phyloP scores from a whole-genome alignment of 164 flowering plant species.

The Piper longum region DNA sequence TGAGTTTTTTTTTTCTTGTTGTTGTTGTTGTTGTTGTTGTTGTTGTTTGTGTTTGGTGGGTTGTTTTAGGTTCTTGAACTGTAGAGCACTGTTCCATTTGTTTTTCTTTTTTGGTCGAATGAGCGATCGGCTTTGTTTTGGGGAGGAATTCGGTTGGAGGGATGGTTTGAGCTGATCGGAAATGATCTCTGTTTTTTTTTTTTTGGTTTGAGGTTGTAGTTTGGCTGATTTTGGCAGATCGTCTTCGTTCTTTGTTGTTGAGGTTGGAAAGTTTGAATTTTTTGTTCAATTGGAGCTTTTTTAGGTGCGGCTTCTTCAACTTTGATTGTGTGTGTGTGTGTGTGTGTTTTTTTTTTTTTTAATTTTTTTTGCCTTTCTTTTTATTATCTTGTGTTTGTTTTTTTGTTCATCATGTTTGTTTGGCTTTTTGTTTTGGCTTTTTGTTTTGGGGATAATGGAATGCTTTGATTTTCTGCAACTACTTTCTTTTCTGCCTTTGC shows the following conservation, averaged over 20 bases:
- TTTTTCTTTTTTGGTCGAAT: not conserved
- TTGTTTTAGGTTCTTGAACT: too few relatives aligned
- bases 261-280: not conserved
- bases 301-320: too few relatives aligned
- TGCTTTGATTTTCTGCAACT: not conserved
- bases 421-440: too few relatives aligned
- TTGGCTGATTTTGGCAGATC: not conserved
- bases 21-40: constrained; percentile 3
- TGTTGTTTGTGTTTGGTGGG: not conserved
- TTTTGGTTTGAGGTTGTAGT: not conserved
- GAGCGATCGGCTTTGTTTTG: not conserved
- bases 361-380: not conserved
- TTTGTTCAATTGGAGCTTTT: not conserved
- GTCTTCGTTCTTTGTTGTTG: constrained; percentile 1
- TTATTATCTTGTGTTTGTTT: not conserved
- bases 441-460: too few relatives aligned
- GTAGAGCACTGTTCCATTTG: too few relatives aligned
- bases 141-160: not conserved
- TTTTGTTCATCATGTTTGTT: not conserved
- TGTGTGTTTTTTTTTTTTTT: not conserved
- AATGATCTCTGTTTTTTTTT: not conserved
- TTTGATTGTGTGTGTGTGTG: too few relatives aligned
- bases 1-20: not conserved
- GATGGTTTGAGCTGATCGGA: not conserved
- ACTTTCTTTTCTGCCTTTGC: too few relatives aligned